These are phyloP conservation scores for Prunus persica DNA, from an alignment of 306 rosid species.

Conservation along the genomic window DNA sequence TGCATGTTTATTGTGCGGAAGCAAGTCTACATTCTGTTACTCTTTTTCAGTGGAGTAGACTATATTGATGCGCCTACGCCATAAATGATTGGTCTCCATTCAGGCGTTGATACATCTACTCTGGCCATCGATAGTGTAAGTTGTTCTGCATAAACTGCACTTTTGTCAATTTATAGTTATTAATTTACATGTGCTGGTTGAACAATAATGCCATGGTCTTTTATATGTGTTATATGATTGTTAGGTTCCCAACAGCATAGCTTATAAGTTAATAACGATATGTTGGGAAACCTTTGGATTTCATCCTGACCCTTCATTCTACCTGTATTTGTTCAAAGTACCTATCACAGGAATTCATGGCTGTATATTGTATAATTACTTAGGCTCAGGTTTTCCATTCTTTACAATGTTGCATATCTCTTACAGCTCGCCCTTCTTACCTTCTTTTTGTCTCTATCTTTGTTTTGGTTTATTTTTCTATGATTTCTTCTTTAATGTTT, in stretches of 20 bases:
- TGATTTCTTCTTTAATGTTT: background rate
- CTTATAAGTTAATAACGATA: background rate
- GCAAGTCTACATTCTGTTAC: conserved; percentile 99
- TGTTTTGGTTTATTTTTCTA: too few species aligned
- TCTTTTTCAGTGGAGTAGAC: conserved; percentile 99
- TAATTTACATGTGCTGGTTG: conserved; percentile 12
- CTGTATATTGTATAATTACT: too few species aligned
- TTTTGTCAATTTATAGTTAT: conserved; percentile 5
- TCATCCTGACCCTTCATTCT: background rate
- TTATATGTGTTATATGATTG: background rate
- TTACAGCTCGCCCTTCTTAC: background rate
- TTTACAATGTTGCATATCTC: background rate
- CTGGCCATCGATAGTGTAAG: conserved; percentile 92
- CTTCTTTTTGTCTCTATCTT: background rate
- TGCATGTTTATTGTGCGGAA: conserved; percentile 58
- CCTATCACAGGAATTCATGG: too few species aligned
- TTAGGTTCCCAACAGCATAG: background rate
- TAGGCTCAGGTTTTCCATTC: background rate
- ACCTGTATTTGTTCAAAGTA: too few species aligned
- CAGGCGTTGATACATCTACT: conserved; percentile 81
- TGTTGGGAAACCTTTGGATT: background rate
- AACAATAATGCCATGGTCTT: background rate
- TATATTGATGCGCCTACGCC: conserved; percentile 99
- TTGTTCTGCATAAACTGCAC: conserved; percentile 23
- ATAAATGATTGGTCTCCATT: conserved; percentile 98